Base-by-base conservation (phyloP, 305 asterid genomes). In the Solanum hybrid region DNA sequence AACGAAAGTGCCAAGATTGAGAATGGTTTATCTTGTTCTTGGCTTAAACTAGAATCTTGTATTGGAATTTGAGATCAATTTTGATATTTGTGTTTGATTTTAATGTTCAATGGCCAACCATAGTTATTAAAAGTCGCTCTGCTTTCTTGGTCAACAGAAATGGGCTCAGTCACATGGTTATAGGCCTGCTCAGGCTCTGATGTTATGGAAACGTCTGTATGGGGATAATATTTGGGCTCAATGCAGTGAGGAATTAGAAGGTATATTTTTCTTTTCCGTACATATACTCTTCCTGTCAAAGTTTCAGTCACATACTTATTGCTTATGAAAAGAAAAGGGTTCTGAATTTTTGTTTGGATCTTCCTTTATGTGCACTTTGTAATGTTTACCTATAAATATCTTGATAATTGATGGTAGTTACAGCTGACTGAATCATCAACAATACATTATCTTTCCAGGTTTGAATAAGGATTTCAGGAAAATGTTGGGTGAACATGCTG, bases 121-220 rank as follows among this genome's bases (percentile, higher is more conserved):
- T 91, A 85, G 77, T 91, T 88, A 87, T 78, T 76, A 86, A 77
- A 82, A 20, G 27, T 46, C 26, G 2, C 86, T 64, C 32, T 88
- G 88, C 90, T 76, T 69, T 81, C 91, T 85, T 85, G 80, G 91
- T 29, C 78, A 10, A 89, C 98, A 97, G 99, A 94, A 93, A 92
- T 96, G 99, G 99, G 96, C 95, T 87, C 94, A 93, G 77, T 96
- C 96, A 16, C 95, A 93, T 88, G 99, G 98, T 88, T 97, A 88
- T 91, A 95, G 96, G 92, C 96, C 98, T 89, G 96, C 89, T 89
- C 99, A 97, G 93, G 99, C 99, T 85, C 79, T 97, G 94, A 97
- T 97, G 99, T 85, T 97, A 79, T 95, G 99, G 99, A 97, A 95
- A 92, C 95, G 96, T 90, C 93, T 97, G 17, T 97, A 97, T 79